A percentile compares a stretch with the other conserved stretches of the same genome.
Evolutionary conservation across 768 basidiomycete genomes (phyloP).

Genomic region (Neoboletus subvelutipes): DNA sequence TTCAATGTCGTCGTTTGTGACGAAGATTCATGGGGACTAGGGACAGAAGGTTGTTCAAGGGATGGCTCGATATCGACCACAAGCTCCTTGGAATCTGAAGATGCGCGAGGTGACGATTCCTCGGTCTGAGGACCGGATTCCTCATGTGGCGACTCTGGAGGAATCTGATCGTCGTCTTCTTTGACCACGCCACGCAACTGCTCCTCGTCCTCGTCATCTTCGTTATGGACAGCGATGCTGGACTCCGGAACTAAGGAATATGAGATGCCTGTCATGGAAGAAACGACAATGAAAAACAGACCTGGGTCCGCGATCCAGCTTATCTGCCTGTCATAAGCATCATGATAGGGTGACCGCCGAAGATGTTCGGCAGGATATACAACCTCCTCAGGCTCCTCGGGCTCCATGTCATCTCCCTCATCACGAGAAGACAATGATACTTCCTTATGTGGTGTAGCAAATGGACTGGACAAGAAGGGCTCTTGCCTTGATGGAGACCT

Average conservation of each 20-base stretch:
- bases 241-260: constrained; percentile 51
- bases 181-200: constrained; percentile 35
- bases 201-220: constrained; percentile 45
- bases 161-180: constrained; percentile 51
- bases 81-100: constrained; percentile 59
- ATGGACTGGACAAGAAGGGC: constrained; percentile 65
- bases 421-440: constrained; percentile 45
- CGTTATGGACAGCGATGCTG: constrained; percentile 62
- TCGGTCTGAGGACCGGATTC: constrained; percentile 48
- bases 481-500: constrained; percentile 55
- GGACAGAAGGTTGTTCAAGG: constrained; percentile 46
- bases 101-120: constrained; percentile 54
- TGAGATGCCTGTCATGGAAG: constrained; percentile 14
- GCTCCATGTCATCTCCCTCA: constrained; percentile 49
- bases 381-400: constrained; percentile 54
- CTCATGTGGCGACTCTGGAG: constrained; percentile 49
- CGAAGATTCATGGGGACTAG: constrained; percentile 49
- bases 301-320: constrained; percentile 80
- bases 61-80: constrained; percentile 64
- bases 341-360: constrained; percentile 51
- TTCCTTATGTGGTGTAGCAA: constrained; percentile 70
- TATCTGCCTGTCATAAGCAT: constrained; percentile 52
- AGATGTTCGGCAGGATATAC: constrained; percentile 59
- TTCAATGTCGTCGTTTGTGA: constrained; percentile 47
- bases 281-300: constrained; percentile 33